Conservation (phyloP, 2,329 filamentous ascomycete species). For the Emmonsia crescens region DNA sequence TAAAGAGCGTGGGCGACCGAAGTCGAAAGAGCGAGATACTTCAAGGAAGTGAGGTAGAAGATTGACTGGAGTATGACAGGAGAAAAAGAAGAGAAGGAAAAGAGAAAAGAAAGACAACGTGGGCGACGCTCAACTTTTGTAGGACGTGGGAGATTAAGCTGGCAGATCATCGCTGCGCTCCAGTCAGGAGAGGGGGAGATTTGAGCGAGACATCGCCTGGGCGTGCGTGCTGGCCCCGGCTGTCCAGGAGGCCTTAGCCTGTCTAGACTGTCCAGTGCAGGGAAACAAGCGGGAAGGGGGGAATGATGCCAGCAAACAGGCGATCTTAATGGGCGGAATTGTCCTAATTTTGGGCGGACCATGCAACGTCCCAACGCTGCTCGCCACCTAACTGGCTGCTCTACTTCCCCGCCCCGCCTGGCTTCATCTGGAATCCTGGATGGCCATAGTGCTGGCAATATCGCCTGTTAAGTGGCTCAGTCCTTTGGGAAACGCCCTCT, state of each 20-base stretch:
- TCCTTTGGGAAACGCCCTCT: neutral
- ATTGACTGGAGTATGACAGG: constrained; percentile 16
- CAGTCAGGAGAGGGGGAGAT: neutral
- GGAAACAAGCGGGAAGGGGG: neutral
- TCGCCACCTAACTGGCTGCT: neutral
- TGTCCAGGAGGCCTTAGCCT: neutral
- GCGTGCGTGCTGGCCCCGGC: neutral
- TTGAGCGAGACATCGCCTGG: neutral
- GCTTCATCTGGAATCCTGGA: neutral
- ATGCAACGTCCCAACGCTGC: neutral
- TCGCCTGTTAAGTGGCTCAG: neutral
- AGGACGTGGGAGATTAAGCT: constrained; percentile 15
- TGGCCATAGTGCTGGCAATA: neutral
- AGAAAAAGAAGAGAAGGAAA: constrained; percentile 19
- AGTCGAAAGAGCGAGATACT: constrained; percentile 28
- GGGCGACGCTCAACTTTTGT: constrained; percentile 12
- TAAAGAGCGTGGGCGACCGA: constrained; percentile 35
- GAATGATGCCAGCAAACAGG: neutral
- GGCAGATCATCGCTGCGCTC: constrained; percentile 8
- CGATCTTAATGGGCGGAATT: neutral
- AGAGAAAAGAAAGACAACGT: constrained; percentile 11
- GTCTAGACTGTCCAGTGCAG: neutral
- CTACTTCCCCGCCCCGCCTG: neutral
- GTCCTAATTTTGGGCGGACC: neutral
- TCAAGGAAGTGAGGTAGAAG: constrained; percentile 23